These are phyloP conservation scores for Phytophthora sp. DNA, from an alignment of 352 stramenopile genomes.

Conservation along the genomic window DNA sequence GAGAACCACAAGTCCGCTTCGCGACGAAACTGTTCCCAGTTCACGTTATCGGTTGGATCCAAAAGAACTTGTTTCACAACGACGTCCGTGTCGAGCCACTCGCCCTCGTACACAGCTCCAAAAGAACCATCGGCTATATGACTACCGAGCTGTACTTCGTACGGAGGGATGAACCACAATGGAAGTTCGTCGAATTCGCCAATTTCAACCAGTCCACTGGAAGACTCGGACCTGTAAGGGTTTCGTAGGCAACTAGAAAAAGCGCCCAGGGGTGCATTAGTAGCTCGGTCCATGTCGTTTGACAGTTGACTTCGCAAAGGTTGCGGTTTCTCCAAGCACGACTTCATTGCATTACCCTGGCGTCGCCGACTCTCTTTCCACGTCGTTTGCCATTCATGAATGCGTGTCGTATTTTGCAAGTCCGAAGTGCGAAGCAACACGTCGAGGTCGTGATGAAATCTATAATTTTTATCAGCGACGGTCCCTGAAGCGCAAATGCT, in stretches of 20 bases:
- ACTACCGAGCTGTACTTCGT: slow-evolving; percentile 18
- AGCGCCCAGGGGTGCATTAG: no score
- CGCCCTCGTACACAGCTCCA: slow-evolving; percentile 22
- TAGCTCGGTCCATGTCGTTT: slow-evolving; percentile 16
- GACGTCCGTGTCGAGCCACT: slow-evolving; percentile 27
- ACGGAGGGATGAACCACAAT: slow-evolving; percentile 30
- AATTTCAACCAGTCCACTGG: not conserved
- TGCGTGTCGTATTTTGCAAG: slow-evolving; percentile 4
- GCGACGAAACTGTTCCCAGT: slow-evolving; percentile 19
- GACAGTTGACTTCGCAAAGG: slow-evolving; percentile 8
- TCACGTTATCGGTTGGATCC: not conserved
- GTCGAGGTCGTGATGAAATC: slow-evolving; percentile 30
- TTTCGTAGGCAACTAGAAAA: not conserved
- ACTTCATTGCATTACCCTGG: not conserved
- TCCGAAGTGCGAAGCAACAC: slow-evolving; percentile 3
- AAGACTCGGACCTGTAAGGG: no score
- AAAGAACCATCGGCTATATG: slow-evolving; percentile 31
- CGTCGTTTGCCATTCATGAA: slow-evolving; percentile 12
- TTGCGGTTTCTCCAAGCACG: slow-evolving; percentile 10
- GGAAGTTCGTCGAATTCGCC: not conserved
- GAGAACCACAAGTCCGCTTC: slow-evolving; percentile 33
- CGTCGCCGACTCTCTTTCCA: slow-evolving; percentile 10
- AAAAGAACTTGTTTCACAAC: slow-evolving; percentile 30
- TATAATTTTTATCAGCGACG: slow-evolving; percentile 25
- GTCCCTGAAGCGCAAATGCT: slow-evolving; percentile 19